These are phyloP conservation scores for Alternaria consortialis DNA, from an alignment of 2,329 filamentous ascomycete species.

Conservation along the genomic window DNA sequence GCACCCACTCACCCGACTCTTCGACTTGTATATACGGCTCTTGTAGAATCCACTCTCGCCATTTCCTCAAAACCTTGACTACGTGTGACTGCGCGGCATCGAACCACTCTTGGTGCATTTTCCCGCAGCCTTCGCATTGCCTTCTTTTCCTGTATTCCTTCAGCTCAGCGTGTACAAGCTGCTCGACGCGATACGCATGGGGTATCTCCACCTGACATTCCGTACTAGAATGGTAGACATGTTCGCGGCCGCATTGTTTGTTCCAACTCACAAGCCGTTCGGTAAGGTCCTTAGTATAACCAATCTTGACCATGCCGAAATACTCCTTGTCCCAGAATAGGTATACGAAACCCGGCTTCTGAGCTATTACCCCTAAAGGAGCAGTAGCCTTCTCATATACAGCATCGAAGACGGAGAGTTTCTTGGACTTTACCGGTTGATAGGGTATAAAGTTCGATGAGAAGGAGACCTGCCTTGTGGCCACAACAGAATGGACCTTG, in stretches of 20 bases:
- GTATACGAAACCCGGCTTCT: slow-evolving; percentile 21
- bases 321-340: slow-evolving; percentile 24
- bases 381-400: background rate
- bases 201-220: slow-evolving; percentile 69
- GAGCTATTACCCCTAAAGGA: slow-evolving; percentile 8
- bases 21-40: background rate
- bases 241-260: slow-evolving; percentile 10
- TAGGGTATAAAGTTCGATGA: background rate
- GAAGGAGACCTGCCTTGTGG: background rate
- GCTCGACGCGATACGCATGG: slow-evolving; percentile 83
- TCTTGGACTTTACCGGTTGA: background rate
- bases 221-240: slow-evolving; percentile 11
- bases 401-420: background rate
- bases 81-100: slow-evolving; percentile 62
- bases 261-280: slow-evolving; percentile 22
- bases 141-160: slow-evolving; percentile 62
- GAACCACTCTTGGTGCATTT: slow-evolving; percentile 90
- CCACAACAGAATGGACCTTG: background rate
- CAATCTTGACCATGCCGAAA: slow-evolving; percentile 31
- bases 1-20: background rate
- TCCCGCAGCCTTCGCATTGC: slow-evolving; percentile 76
- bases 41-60: slow-evolving; percentile 4
- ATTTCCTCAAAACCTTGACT: slow-evolving; percentile 3
- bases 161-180: slow-evolving; percentile 85
- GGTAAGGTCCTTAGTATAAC: slow-evolving; percentile 16